Base-by-base conservation (phyloP, 352 stramenopile species). In the Pythium dissotocum region DNA sequence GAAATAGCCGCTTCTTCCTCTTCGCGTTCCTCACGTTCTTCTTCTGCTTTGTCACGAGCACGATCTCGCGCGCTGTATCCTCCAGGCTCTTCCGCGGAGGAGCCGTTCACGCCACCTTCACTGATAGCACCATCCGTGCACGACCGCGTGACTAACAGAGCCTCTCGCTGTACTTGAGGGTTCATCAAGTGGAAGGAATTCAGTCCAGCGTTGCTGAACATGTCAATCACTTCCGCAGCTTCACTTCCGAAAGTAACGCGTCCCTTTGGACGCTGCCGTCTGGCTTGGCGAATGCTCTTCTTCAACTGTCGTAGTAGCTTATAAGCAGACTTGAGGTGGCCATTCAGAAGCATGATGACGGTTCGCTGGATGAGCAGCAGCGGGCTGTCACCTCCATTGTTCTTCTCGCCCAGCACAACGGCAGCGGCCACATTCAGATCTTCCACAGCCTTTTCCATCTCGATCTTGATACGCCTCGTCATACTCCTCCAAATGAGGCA, bases 271-370 rank as follows among this genome's bases (percentile, higher is more conserved):
- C 60, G 63, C 32, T 61, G 60, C 12, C 63, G 61, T 55, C 49
- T 21, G 2, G 58, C 62, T 26, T 69, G 42, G 5, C 69, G 63
- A 48, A 75, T 36, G 38, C 32, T 63, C 46, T 64, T 75, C 24
- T 73, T 73, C 3, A 86, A 68, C 57, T 81, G 74, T 1, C 70
- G 76, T 12, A 86, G 42, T 9, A 83, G 65, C 52, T 87, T 87
- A 63, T 82, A 71, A 2, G 82, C 77, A 4, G 77, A 74, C 36
- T 83, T 80, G 4, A 88, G 65, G 26, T 87, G 78, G 0, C 82
- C 77, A 46, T 88, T 84, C 9, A 87, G 54, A 21, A 90, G 51
- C 80, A 88, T 77, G 44, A 87, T 82, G 18, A 87, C 28, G 0
- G 77, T 77, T 21, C 77, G 58, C 54, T 90, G 81, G 4, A 73